Conservation (phyloP, 768 basidiomycete species). For the Pleurotus pulmonarius region DNA sequence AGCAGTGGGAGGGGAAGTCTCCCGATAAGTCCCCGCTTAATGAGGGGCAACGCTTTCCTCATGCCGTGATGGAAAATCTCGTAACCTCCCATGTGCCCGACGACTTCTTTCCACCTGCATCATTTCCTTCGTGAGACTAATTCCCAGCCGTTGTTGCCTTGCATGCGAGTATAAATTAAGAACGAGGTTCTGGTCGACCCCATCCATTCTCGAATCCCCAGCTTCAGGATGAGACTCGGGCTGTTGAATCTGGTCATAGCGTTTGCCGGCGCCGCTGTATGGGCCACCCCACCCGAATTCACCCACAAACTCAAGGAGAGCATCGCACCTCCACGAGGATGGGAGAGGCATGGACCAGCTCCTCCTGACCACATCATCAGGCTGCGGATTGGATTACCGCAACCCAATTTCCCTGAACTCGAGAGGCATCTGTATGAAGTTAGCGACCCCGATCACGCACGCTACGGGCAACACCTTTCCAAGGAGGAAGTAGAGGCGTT, state of each 20-base stretch:
- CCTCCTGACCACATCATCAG: conserved; percentile 40
- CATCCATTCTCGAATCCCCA: neutral
- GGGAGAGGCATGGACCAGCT: conserved; percentile 39
- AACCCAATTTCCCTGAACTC: conserved; percentile 44
- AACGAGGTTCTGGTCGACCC: no score
- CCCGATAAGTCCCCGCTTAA: no score
- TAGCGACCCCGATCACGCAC: conserved; percentile 51
- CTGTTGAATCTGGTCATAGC: neutral
- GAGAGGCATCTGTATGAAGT: conserved; percentile 54
- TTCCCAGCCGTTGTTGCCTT: neutral
- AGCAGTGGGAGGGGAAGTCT: no score
- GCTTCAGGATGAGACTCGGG: neutral
- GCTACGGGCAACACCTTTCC: conserved; percentile 55
- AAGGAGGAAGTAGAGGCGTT: conserved; percentile 64
- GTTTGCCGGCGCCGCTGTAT: neutral
- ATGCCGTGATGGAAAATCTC: neutral
- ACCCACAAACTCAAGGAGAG: conserved; percentile 42
- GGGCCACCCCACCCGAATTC: neutral
- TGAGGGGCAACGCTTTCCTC: no score
- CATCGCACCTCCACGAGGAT: conserved; percentile 42
- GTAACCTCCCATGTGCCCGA: conserved; percentile 6
- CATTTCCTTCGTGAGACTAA: conserved; percentile 1
- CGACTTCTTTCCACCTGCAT: neutral
- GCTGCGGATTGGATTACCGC: conserved; percentile 57
- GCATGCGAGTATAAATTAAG: no score